Evolutionary conservation across 2,329 filamentous ascomycete genomes (phyloP).

Genomic region (Camillea tinctor): DNA sequence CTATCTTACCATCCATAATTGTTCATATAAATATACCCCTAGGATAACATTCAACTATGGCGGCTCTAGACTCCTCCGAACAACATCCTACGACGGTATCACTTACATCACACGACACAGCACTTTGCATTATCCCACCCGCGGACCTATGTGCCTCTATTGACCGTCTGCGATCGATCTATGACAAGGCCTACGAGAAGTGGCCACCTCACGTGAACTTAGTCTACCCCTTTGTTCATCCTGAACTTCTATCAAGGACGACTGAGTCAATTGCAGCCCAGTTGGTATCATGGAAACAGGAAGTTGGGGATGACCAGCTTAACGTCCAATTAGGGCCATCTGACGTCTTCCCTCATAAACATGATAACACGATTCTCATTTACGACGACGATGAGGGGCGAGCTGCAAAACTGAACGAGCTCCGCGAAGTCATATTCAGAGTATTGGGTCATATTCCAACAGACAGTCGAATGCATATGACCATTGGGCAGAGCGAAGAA

Average conservation of each 20-base stretch:
- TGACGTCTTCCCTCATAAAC: conserved; percentile 48
- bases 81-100: conserved; percentile 7
- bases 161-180: conserved; percentile 56
- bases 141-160: conserved; percentile 44
- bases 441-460: conserved; percentile 34
- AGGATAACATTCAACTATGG: conserved; percentile 14
- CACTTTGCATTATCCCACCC: conserved; percentile 60
- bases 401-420: conserved; percentile 25
- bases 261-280: conserved; percentile 38
- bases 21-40: neutral
- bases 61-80: conserved; percentile 8
- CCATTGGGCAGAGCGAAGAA: conserved; percentile 57
- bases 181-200: conserved; percentile 59
- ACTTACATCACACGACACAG: conserved; percentile 52
- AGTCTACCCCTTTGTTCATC: conserved; percentile 62
- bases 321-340: conserved; percentile 39
- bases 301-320: conserved; percentile 8
- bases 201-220: conserved; percentile 70
- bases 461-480: conserved; percentile 52
- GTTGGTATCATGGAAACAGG: conserved; percentile 23
- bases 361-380: conserved; percentile 51
- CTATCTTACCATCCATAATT: no score
- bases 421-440: conserved; percentile 37
- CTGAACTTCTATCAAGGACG: conserved; percentile 45
- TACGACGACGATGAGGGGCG: conserved; percentile 29